These are phyloP conservation scores for Ambrosia hybrid DNA, from an alignment of 140 eudicot species.

Conservation along the genomic window DNA sequence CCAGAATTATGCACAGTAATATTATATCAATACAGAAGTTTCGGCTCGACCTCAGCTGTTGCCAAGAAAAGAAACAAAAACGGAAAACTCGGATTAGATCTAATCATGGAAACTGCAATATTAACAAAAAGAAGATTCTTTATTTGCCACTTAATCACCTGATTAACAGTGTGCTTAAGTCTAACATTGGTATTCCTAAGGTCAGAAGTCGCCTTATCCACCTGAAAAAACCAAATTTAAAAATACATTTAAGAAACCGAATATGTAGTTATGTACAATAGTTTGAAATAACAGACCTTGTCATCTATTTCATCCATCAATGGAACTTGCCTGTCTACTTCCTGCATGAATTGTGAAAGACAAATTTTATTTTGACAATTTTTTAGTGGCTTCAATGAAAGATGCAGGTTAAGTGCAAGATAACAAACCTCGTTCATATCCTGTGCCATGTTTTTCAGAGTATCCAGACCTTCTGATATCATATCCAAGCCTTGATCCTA, in stretches of 20 bases:
- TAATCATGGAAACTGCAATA: not conserved
- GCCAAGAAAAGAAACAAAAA: not conserved
- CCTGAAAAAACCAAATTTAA: slow-evolving; percentile 39
- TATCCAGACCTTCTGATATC: slow-evolving; percentile 82
- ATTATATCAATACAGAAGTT: slow-evolving; percentile 56
- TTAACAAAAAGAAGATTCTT: not conserved
- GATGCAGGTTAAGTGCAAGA: not conserved
- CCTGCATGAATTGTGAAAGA: slow-evolving; percentile 43
- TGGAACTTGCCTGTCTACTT: slow-evolving; percentile 81
- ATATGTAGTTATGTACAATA: not conserved
- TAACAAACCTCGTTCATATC: slow-evolving; percentile 85
- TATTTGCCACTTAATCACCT: slow-evolving; percentile 39
- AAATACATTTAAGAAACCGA: not conserved
- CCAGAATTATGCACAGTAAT: slow-evolving; percentile 47
- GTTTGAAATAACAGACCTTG: slow-evolving; percentile 41
- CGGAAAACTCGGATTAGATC: not conserved
- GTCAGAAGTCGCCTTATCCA: slow-evolving; percentile 85
- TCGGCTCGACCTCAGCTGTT: slow-evolving; percentile 54
- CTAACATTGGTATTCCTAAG: slow-evolving; percentile 85
- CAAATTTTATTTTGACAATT: not conserved
- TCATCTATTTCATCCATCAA: slow-evolving; percentile 94
- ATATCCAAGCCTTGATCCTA: slow-evolving; percentile 67
- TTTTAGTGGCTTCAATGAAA: not conserved
- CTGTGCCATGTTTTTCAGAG: slow-evolving; percentile 76
- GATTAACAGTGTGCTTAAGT: slow-evolving; percentile 81